A percentile compares a stretch with the other conserved stretches of the same genome.
Conservation (phyloP, 345 rosid species). For the Dipteronia sinensis region DNA sequence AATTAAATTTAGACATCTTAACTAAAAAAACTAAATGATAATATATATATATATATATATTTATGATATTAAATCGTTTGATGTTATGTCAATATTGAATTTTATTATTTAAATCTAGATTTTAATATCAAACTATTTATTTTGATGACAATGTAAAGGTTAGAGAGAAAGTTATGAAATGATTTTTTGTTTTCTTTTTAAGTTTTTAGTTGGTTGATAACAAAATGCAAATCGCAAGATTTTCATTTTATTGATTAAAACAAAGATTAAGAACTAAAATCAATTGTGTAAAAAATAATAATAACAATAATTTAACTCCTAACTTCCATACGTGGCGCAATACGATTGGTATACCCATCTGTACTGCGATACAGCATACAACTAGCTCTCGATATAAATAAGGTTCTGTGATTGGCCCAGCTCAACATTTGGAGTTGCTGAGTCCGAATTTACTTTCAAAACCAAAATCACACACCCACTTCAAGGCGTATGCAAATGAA, state of each 20-base stretch:
- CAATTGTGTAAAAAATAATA: background rate
- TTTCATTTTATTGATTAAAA: no score
- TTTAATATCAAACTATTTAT: no score
- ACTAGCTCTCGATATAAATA: background rate
- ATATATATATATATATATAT: no score
- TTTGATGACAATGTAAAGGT: no score
- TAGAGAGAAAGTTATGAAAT: no score
- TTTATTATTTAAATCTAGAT: no score
- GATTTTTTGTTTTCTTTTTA: no score
- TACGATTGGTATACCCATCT: background rate
- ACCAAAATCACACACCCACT: background rate
- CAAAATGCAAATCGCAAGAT: background rate
- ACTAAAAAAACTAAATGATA: no score
- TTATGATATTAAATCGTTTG: no score
- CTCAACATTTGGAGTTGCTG: background rate
- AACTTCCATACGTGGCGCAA: background rate
- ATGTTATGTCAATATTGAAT: no score
- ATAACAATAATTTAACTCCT: background rate
- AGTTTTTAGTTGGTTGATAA: no score
- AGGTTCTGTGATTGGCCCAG: constrained; percentile 11
- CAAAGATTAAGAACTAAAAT: background rate
- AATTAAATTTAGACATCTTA: no score
- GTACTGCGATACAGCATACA: background rate
- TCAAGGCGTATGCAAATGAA: background rate
- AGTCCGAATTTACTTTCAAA: background rate